A percentile compares a stretch with the other conserved stretches of the same genome.
phyloP scores from a whole-genome alignment of 2,329 filamentous ascomycete genomes.

The Diplodia seriata region DNA sequence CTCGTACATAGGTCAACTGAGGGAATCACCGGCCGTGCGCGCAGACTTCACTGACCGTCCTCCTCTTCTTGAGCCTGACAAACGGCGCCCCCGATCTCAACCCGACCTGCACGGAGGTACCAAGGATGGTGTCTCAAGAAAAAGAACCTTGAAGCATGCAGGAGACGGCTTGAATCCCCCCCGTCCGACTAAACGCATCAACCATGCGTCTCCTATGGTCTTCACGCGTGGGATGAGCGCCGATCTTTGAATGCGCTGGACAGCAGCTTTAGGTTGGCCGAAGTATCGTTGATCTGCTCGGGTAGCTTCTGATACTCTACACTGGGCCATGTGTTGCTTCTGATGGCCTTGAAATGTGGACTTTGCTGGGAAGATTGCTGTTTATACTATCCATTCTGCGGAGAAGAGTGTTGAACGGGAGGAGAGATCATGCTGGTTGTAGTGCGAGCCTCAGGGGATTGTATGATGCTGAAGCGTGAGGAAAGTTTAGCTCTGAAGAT shows the following conservation, averaged over 20 bases:
- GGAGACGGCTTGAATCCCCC: too few species aligned
- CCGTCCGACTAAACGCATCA: background rate
- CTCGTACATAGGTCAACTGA: background rate
- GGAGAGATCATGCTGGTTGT: background rate
- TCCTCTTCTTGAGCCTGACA: background rate
- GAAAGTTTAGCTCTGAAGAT: background rate
- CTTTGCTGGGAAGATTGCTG: background rate
- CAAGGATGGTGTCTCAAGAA: background rate
- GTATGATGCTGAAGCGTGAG: background rate
- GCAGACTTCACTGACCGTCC: background rate
- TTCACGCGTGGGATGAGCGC: constrained; percentile 9
- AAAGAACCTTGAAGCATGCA: background rate
- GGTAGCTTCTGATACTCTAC: background rate
- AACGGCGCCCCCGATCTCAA: background rate
- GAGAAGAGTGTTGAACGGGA: background rate
- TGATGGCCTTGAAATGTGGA: background rate
- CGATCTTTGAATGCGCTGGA: background rate
- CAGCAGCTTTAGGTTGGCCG: background rate
- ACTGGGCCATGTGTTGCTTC: background rate
- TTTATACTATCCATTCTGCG: background rate
- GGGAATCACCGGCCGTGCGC: background rate
- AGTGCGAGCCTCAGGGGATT: background rate
- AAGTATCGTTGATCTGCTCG: background rate
- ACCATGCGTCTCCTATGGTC: background rate
- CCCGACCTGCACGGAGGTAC: background rate